Conservation (phyloP, 225 moss, liverwort and hornwort genomes). For the Marchantia paleacea region DNA sequence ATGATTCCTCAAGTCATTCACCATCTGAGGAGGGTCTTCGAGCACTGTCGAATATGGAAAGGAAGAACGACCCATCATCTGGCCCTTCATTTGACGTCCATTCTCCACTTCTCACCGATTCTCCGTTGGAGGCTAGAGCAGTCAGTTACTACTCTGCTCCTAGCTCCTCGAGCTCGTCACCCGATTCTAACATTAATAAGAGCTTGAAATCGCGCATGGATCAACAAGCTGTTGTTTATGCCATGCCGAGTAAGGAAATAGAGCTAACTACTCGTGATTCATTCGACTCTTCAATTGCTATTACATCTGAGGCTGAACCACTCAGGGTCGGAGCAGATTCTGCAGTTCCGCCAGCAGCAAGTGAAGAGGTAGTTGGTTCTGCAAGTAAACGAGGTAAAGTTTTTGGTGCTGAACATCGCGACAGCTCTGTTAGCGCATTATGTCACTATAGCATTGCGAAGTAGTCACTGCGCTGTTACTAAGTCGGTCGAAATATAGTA, state of each 20-base stretch:
- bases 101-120: conserved; percentile 35
- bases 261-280: conserved; percentile 26
- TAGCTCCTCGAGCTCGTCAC: conserved; percentile 23
- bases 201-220: conserved; percentile 12
- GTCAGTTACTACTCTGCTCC: conserved; percentile 28
- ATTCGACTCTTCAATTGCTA: conserved; percentile 9
- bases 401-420: not conserved
- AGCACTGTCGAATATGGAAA: conserved; percentile 12
- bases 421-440: not conserved
- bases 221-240: conserved; percentile 15
- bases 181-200: not conserved
- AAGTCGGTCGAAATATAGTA: no score
- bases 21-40: conserved; percentile 17
- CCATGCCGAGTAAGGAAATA: conserved; percentile 19
- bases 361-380: conserved; percentile 22
- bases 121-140: conserved; percentile 23
- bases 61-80: conserved; percentile 19
- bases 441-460: no score
- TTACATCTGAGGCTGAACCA: conserved; percentile 29
- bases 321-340: conserved; percentile 28
- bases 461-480: no score
- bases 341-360: conserved; percentile 11
- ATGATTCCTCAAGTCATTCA: not conserved
- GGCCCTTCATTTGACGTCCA: conserved; percentile 36
- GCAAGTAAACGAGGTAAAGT: conserved; percentile 31